Conservation (phyloP, 202 grass and related monocot genomes). For the Elaeis oleifera region DNA sequence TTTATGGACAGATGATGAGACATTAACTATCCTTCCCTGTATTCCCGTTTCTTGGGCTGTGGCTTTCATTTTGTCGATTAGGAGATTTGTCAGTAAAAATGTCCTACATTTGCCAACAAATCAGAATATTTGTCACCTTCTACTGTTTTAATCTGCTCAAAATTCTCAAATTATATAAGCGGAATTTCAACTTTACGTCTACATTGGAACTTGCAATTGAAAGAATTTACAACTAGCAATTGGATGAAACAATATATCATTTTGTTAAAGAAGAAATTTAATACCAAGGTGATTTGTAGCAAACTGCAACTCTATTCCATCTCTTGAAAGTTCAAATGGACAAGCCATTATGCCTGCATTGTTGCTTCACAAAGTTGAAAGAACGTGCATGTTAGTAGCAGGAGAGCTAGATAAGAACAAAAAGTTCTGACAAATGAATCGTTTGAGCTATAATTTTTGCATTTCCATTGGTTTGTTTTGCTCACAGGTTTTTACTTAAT, state of each 20-base stretch:
- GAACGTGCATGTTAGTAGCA: no score
- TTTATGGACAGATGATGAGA: slow-evolving; percentile 8
- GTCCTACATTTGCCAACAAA: slow-evolving; percentile 8
- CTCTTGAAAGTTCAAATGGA: slow-evolving; percentile 57
- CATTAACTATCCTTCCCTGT: slow-evolving; percentile 21
- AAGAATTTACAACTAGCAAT: neutral
- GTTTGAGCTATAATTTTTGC: no score
- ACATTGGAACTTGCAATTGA: no score
- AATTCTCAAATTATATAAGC: no score
- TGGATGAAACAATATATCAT: neutral
- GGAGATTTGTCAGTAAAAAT: slow-evolving; percentile 10
- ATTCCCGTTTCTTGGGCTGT: slow-evolving; percentile 13
- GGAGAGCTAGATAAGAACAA: no score
- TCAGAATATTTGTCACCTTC: slow-evolving; percentile 3
- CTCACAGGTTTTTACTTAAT: neutral
- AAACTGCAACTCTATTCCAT: slow-evolving; percentile 81
- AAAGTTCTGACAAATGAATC: no score
- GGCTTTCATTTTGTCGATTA: neutral
- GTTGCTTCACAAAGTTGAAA: slow-evolving; percentile 39
- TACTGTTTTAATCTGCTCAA: no score
- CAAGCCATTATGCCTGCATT: slow-evolving; percentile 85
- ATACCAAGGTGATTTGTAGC: slow-evolving; percentile 74
- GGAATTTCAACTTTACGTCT: no score
- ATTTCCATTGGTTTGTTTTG: no score
- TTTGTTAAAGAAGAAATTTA: neutral